Conservation (phyloP, 164 flowering plant species). For the Brasenia schreberi region DNA sequence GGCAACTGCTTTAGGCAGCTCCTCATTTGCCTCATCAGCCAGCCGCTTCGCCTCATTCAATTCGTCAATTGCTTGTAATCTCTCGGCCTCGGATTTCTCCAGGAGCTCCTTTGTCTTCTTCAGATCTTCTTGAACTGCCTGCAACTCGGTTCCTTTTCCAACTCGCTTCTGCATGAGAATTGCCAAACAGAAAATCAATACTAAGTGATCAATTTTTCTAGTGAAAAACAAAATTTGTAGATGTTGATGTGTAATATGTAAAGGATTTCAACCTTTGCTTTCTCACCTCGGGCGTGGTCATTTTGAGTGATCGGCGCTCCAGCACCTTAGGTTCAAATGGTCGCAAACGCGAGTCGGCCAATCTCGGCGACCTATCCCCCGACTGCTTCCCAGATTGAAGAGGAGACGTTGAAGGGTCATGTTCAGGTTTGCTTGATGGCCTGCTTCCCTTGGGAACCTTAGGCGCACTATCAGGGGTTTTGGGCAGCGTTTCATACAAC, state of each 20-base stretch:
- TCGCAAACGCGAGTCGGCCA: constrained; percentile 35
- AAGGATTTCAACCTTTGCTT: not conserved
- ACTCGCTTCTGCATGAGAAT: constrained; percentile 27
- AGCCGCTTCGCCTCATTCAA: constrained; percentile 55
- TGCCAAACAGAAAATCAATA: not conserved
- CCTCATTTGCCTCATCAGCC: constrained; percentile 70
- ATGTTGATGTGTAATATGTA: too few relatives aligned
- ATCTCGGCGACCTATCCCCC: not conserved
- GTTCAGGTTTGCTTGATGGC: constrained; percentile 45
- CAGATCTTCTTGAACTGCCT: constrained; percentile 63
- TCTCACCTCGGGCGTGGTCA: constrained; percentile 54
- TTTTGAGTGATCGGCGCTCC: constrained; percentile 46
- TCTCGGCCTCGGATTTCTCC: constrained; percentile 51
- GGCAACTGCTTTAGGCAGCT: constrained; percentile 59
- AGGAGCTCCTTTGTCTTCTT: constrained; percentile 69
- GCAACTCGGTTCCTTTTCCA: constrained; percentile 52
- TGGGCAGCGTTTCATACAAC: too few relatives aligned
- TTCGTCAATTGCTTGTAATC: constrained; percentile 43
- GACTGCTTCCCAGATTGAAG: constrained; percentile 27
- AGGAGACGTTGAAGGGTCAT: constrained; percentile 44
- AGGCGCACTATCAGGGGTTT: too few relatives aligned
- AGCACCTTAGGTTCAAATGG: constrained; percentile 6
- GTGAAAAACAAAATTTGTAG: too few relatives aligned
- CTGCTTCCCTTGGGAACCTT: constrained; percentile 14
- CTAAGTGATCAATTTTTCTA: not conserved